These are phyloP conservation scores for Nidularia pulvinata DNA, from an alignment of 768 basidiomycete genomes.

Conservation along the genomic window DNA sequence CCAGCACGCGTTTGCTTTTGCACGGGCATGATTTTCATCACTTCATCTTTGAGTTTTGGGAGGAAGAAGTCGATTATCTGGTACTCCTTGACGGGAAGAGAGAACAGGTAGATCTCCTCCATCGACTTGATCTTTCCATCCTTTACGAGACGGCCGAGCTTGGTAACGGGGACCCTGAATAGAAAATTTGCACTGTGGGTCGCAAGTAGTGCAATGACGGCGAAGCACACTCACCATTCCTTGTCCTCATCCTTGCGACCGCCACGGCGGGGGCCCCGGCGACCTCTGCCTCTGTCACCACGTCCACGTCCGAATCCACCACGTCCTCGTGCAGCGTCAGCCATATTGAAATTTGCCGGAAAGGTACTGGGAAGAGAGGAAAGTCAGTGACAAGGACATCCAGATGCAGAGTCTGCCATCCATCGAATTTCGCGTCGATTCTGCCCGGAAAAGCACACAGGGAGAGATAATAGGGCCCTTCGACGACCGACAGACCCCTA, in stretches of 20 bases:
- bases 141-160: slow-evolving; percentile 98
- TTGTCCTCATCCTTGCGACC: slow-evolving; percentile 99
- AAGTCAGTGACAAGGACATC: slow-evolving; percentile 36
- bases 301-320: slow-evolving; percentile 86
- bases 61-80: slow-evolving; percentile 99
- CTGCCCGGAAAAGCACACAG: slow-evolving; percentile 6
- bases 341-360: slow-evolving; percentile 52
- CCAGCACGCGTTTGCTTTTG: slow-evolving; percentile 99
- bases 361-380: background rate
- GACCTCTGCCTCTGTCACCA: slow-evolving; percentile 88
- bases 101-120: slow-evolving; percentile 99
- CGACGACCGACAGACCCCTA: slow-evolving; percentile 1
- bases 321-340: slow-evolving; percentile 76
- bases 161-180: slow-evolving; percentile 93
- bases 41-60: slow-evolving; percentile 98
- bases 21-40: slow-evolving; percentile 99
- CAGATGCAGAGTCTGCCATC: slow-evolving; percentile 36
- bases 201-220: slow-evolving; percentile 1
- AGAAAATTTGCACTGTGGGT: background rate
- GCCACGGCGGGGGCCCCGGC: slow-evolving; percentile 91
- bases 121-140: slow-evolving; percentile 99
- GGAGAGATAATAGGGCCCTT: background rate
- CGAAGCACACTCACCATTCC: slow-evolving; percentile 74
- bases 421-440: slow-evolving; percentile 28
- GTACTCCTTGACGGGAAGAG: slow-evolving; percentile 98